These are phyloP conservation scores for Spizellomyces punctatus DNA, from an alignment of 192 early-diverging fungal genomes.

Conservation along the genomic window DNA sequence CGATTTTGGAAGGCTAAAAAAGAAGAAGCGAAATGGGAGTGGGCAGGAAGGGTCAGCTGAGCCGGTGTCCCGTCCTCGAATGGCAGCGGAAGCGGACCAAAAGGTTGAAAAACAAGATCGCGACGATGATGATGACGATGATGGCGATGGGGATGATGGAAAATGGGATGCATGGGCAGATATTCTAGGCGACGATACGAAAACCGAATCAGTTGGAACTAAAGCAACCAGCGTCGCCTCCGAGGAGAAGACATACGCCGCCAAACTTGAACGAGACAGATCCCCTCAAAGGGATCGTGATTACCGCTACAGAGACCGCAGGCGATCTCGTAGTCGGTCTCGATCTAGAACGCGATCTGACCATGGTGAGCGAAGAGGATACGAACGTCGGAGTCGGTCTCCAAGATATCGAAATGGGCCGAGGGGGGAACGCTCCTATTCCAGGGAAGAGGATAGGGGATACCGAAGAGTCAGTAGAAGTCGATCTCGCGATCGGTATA, in stretches of 20 bases:
- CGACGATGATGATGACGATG: conserved; percentile 31
- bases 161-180: conserved; percentile 50
- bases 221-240: too few species aligned
- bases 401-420: too few species aligned
- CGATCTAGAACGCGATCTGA: conserved; percentile 1
- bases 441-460: too few species aligned
- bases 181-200: conserved; percentile 37
- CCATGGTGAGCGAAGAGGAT: neutral
- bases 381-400: too few species aligned
- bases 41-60: neutral
- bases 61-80: neutral
- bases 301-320: too few species aligned
- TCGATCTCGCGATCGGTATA: too few species aligned
- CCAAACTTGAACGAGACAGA: too few species aligned
- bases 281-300: too few species aligned
- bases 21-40: conserved; percentile 21
- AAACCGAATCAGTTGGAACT: neutral
- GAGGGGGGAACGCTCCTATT: too few species aligned
- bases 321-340: conserved; percentile 2
- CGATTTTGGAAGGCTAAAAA: conserved; percentile 51
- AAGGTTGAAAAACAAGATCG: neutral
- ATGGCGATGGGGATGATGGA: conserved; percentile 46
- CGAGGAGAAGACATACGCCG: too few species aligned
- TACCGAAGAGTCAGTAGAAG: too few species aligned
- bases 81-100: neutral